Evolutionary conservation across 2,329 filamentous ascomycete genomes (phyloP).

Genomic region (Teratosphaeria zuluensis): DNA sequence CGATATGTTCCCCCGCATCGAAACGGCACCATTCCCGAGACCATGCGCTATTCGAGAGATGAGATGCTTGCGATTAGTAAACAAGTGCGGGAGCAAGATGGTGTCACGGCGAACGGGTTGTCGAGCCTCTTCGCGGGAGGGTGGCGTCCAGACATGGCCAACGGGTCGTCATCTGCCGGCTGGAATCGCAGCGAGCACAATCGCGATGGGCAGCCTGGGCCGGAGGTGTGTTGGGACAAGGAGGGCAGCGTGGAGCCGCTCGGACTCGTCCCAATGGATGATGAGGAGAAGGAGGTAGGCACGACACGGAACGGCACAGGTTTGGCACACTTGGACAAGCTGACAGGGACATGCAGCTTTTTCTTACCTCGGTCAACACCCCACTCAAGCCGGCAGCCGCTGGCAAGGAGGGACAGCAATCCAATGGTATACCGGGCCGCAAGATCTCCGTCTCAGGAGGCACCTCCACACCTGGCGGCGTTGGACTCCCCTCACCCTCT

Average conservation of each 20-base stretch:
- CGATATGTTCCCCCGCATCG: constrained; percentile 55
- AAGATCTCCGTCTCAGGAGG: constrained; percentile 69
- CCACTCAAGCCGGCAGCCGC: constrained; percentile 74
- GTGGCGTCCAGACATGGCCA: constrained; percentile 69
- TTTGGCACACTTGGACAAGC: neutral
- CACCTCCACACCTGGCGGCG: constrained; percentile 49
- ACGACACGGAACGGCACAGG: neutral
- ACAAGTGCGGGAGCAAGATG: constrained; percentile 45
- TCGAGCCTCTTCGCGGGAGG: constrained; percentile 60
- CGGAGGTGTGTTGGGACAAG: constrained; percentile 86
- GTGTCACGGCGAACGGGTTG: constrained; percentile 55
- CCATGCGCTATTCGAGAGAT: constrained; percentile 63
- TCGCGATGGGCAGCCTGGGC: constrained; percentile 64
- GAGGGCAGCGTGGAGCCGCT: constrained; percentile 62
- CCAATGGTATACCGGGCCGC: constrained; percentile 53
- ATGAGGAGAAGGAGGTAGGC: constrained; percentile 54
- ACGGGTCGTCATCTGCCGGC: constrained; percentile 46
- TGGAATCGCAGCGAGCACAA: constrained; percentile 69
- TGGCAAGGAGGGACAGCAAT: constrained; percentile 52
- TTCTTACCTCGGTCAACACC: constrained; percentile 82
- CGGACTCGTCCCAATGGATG: constrained; percentile 60
- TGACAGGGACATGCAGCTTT: constrained; percentile 47
- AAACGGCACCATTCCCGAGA: constrained; percentile 45
- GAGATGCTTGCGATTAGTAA: constrained; percentile 68
- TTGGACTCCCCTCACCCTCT: constrained; percentile 67